These are phyloP conservation scores for Laetiporus sulphureus DNA, from an alignment of 1,284 basidiomycete genomes.

Conservation along the genomic window DNA sequence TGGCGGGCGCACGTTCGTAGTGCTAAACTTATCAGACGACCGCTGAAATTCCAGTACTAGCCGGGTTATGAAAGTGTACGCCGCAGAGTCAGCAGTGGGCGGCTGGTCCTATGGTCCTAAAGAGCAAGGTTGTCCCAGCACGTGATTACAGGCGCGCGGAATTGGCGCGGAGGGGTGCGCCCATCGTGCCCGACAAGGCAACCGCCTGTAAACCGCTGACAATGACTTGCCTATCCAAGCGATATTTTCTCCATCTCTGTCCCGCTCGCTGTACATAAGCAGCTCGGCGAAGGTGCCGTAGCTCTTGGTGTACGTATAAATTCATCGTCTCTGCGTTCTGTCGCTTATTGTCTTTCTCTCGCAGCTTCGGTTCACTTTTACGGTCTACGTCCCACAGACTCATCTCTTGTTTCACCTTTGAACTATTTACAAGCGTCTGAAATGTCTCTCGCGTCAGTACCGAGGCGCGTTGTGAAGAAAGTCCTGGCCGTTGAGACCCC, in stretches of 20 bases:
- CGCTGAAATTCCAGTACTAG: too few species aligned
- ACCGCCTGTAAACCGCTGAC: conserved; percentile 6
- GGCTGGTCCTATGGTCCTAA: background rate
- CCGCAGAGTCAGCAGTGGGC: too few species aligned
- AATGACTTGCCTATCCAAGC: conserved; percentile 5
- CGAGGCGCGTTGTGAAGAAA: conserved; percentile 68
- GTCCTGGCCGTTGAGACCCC: conserved; percentile 76
- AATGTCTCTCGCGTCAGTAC: conserved; percentile 31
- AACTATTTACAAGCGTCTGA: conserved; percentile 7
- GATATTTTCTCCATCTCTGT: conserved; percentile 1
- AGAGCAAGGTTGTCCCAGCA: conserved; percentile 4
- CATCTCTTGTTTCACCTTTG: conserved; percentile 2
- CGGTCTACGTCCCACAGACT: conserved; percentile 1
- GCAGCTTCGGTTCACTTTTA: background rate
- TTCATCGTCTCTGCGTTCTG: conserved; percentile 6
- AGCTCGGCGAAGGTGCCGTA: conserved; percentile 4
- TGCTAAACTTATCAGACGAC: too few species aligned
- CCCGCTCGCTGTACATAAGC: conserved; percentile 9
- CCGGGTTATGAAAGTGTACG: conserved; percentile 1
- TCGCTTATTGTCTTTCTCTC: conserved; percentile 7
- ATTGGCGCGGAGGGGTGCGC: conserved; percentile 15
- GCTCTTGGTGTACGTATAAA: conserved; percentile 19
- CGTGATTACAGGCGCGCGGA: conserved; percentile 3
- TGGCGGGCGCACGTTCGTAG: too few species aligned
- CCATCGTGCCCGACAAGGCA: conserved; percentile 15